Base-by-base conservation (phyloP, 257 asterid species). In the Gentiana dahurica region DNA sequence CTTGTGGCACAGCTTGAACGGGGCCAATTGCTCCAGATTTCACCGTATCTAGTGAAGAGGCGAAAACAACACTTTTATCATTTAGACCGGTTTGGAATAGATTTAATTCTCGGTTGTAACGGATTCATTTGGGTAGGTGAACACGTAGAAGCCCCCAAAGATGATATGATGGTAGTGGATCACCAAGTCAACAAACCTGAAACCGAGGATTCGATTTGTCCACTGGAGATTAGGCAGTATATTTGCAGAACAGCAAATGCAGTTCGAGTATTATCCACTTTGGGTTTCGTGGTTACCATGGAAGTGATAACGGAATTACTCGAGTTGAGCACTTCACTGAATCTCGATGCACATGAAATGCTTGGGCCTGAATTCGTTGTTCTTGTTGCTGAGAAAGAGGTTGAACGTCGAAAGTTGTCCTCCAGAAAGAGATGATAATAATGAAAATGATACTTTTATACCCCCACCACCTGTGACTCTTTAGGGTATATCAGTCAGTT, bases 121-220 rank as follows among this genome's bases (percentile, higher is more conserved):
- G 98, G 98, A 51, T 85, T 81, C 71, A 56, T 91, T 73, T 91
- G 98, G 96, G 77, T 87, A 36, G 98, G 98, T 39, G 92, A 91
- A 59, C 98, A 85, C 55, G 86, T 85, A 50, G 89, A 74, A 57
- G 80, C 73, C 64, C 46, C 46, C 6, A 81, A 76, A 70, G 94
- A 82, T 55, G 94, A 73, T 63, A 82, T 77, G 83, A 82, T 77
- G 83, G 64, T 50, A 13, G 87, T 75, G 53, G 95, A 87, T 71
- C 24, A 24, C 24, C 69, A 63, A 60, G 41, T 59, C n/a, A 67
- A 67, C 65, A 81, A 76, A 63, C 39, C 84, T 7, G 90, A 71
- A 58, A 73, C 64, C 61, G 89, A 79, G 76, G 79, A 75, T 33
- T 65, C 65, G 7, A 63, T 50, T 51, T 81, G 89, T 0, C 73